Evolutionary conservation across 1,284 basidiomycete genomes (phyloP), one percentile per base, ranked within the genome.

Genomic region (Cutaneotrichosporon cyanovorans): DNA sequence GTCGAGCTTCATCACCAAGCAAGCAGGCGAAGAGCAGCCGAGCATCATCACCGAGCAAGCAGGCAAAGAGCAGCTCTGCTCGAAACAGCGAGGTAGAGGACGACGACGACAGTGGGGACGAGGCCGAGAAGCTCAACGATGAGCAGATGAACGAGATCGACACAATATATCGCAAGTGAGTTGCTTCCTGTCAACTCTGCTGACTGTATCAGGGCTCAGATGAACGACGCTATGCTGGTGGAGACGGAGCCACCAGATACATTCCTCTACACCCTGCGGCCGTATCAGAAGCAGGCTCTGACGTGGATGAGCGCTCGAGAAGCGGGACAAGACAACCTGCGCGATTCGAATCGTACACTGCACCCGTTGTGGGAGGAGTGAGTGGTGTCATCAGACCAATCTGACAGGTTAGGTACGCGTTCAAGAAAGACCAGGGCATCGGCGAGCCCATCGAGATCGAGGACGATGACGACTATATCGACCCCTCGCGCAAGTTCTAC

Each of bases 281-380:
- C 81, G 23, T 98, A 98, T 70, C 93, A 97, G 63, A 95, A 91
- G 62, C 92, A 98, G 68, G 92, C 91, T 2, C 75, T 97, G 42
- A 75, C 75, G 79, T 98, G 93, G 92, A 92, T 97, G 91, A 76
- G 81, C 55, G 86, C 83, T 1, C 78, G 92, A 56, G 93, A 96
- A 72, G 80, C 76, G 1, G 85, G 83, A 2, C 76, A 80, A 19
- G 74, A 76, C 51, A 80, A 82, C 42, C 82, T 83, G 16, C 79
- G 87, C 40, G 81, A 87, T 20, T 47, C 48, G 20, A 56, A 56
- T 57, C 77, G 76, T 7, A 82, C 85, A 2, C 82, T 97, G 76
- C 89, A 98, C 71, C 93, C 93, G 1, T 71, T 98, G 10, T 98
- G 92, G 92, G 86, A 87, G 73, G 82, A 90, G 85, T 95, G 20